Conservation (phyloP, 495 filamentous ascomycete genomes). For the Baudoinia panamericana region DNA sequence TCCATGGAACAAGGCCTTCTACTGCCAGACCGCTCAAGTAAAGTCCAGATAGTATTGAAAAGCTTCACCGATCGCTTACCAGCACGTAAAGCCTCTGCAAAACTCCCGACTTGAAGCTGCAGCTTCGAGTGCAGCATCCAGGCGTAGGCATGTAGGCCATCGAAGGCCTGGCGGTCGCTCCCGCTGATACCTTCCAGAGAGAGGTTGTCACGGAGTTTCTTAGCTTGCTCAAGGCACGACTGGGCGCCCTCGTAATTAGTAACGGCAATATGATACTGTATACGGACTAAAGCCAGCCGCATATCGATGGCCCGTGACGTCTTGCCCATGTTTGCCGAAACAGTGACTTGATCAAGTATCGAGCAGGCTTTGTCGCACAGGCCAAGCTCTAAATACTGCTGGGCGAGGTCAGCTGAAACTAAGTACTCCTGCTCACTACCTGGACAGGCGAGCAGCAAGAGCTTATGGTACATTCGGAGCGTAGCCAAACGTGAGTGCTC, state of each 20-base stretch:
- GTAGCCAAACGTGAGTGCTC: constrained; percentile 31
- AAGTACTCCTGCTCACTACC: background rate
- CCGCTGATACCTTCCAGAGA: constrained; percentile 1
- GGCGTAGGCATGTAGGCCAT: constrained; percentile 7
- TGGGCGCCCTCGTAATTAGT: constrained; percentile 36
- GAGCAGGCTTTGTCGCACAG: constrained; percentile 52
- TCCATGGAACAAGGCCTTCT: background rate
- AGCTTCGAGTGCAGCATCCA: constrained; percentile 13
- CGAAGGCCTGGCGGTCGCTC: constrained; percentile 2
- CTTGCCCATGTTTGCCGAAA: too few species aligned
- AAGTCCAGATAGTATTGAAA: constrained; percentile 14
- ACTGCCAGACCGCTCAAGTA: constrained; percentile 1
- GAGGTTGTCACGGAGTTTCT: background rate
- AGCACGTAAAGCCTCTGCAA: constrained; percentile 12
- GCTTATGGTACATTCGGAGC: constrained; percentile 37
- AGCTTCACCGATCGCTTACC: constrained; percentile 16
- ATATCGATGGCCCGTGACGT: too few species aligned
- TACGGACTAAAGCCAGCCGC: too few species aligned
- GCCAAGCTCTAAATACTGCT: constrained; percentile 66
- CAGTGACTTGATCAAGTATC: constrained; percentile 3
- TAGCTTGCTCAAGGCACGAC: constrained; percentile 2
- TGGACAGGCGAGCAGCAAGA: constrained; percentile 20
- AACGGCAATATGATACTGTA: constrained; percentile 59
- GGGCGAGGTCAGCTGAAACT: constrained; percentile 40
- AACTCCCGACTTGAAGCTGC: background rate